phyloP scores from a whole-genome alignment of 495 filamentous ascomycete genomes.

The Acidiella bohemica region DNA sequence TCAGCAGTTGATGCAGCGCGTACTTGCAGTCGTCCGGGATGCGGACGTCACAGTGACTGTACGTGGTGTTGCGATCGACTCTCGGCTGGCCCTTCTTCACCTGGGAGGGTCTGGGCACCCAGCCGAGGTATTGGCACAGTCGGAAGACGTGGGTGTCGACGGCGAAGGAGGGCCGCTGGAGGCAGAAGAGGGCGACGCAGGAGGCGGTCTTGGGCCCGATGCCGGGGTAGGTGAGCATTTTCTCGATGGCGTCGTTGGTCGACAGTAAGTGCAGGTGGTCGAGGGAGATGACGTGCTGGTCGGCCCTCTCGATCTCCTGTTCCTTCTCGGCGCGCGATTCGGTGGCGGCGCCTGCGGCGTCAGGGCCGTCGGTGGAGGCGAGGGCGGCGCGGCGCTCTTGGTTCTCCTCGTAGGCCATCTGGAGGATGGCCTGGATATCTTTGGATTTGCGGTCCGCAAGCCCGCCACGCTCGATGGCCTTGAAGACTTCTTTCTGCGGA shows the following conservation, averaged over 20 bases:
- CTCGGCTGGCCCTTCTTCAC: constrained; percentile 32
- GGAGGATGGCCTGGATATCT: constrained; percentile 67
- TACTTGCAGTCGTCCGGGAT: constrained; percentile 85
- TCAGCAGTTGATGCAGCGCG: constrained; percentile 72
- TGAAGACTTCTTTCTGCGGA: constrained; percentile 46
- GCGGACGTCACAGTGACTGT: constrained; percentile 64
- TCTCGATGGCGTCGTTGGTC: constrained; percentile 55
- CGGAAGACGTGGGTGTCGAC: constrained; percentile 41
- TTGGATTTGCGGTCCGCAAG: constrained; percentile 57
- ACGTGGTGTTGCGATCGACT: constrained; percentile 55
- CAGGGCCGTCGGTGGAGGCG: constrained; percentile 15
- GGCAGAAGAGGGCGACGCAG: constrained; percentile 47
- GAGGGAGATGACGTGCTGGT: constrained; percentile 50
- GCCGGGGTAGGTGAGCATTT: constrained; percentile 64
- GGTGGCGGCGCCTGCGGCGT: constrained; percentile 25
- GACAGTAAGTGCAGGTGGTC: constrained; percentile 61
- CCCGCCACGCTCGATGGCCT: constrained; percentile 63
- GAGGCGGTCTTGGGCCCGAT: constrained; percentile 87
- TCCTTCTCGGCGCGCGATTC: constrained; percentile 34
- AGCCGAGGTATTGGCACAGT: constrained; percentile 71
- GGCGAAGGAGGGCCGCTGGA: constrained; percentile 35
- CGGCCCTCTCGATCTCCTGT: constrained; percentile 39
- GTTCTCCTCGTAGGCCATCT: constrained; percentile 63
- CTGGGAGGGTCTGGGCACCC: constrained; percentile 42
- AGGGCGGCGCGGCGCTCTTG: constrained; percentile 35